Percentiles rank a stretch among this genome's conserved stretches.
Evolutionary conservation across 2,329 filamentous ascomycete species (phyloP).

Genomic region (Aspergillus ibericus): DNA sequence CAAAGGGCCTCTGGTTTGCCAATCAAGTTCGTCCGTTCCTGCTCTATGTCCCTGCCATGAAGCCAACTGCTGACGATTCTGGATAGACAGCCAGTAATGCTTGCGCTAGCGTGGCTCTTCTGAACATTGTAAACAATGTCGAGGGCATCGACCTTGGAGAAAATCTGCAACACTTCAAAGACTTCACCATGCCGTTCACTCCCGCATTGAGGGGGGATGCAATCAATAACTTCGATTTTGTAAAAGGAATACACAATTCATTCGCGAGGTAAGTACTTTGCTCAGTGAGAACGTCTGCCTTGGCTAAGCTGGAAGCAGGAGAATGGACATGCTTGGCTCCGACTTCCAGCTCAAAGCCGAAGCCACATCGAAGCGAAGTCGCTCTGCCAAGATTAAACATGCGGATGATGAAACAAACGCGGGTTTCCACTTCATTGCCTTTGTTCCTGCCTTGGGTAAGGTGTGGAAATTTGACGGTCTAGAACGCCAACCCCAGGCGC

Average conservation of each 20-base stretch:
- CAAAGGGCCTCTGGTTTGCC: slow-evolving; percentile 81
- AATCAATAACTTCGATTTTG: slow-evolving; percentile 71
- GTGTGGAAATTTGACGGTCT: slow-evolving; percentile 91
- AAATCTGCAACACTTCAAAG: slow-evolving; percentile 71
- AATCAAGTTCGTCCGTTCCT: slow-evolving; percentile 65
- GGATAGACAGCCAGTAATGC: slow-evolving; percentile 75
- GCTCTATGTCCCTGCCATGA: neutral
- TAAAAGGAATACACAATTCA: slow-evolving; percentile 83
- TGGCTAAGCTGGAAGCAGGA: slow-evolving; percentile 44
- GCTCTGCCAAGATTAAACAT: slow-evolving; percentile 39
- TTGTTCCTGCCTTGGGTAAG: slow-evolving; percentile 70
- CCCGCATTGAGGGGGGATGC: slow-evolving; percentile 74
- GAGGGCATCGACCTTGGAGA: slow-evolving; percentile 65
- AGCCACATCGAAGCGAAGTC: slow-evolving; percentile 40
- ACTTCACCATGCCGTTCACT: slow-evolving; percentile 66
- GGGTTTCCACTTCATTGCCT: slow-evolving; percentile 85
- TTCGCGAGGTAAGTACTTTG: slow-evolving; percentile 63
- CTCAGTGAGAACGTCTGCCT: neutral
- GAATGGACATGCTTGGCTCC: slow-evolving; percentile 72
- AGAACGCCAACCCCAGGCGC: slow-evolving; percentile 65
- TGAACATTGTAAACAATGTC: slow-evolving; percentile 92
- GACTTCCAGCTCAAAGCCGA: slow-evolving; percentile 62
- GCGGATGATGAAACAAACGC: slow-evolving; percentile 56
- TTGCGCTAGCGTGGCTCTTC: slow-evolving; percentile 86
- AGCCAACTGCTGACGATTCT: slow-evolving; percentile 7